Base-by-base conservation (phyloP, 2,329 filamentous ascomycete species). In the Colletotrichum cereale region DNA sequence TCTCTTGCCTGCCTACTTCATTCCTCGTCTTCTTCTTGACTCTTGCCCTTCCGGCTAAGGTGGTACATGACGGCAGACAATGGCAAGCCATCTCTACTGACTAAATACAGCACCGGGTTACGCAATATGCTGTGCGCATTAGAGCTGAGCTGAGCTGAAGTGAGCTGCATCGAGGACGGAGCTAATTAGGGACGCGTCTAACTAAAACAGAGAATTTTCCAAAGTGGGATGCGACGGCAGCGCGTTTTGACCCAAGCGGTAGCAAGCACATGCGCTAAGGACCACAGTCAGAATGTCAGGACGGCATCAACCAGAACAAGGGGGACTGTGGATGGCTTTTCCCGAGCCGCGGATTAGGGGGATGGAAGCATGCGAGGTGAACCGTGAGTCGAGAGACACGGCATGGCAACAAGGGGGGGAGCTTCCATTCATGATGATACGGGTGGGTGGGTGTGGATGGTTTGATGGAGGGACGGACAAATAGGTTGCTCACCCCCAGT, bases 231-330 rank as follows among this genome's bases (percentile, higher is more conserved):
- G 65, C 57, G 47, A 68, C 68, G 63, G 26, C 26, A 62, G 42
- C 44, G 52, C 44, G 57, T 71, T 71, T 71, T 67, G 67, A 48
- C 42, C 60, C 57, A 38, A 63, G 47, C n/a, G 55, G 38, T 47
- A 48, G 63, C 62, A 36, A 53, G 42, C 34, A 57, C 50, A 36
- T 62, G 57, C 48, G 67, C 67, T 52, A 67, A 67, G 67, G 40
- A n/a, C 56, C 40, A 50, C 57, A 57, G 52, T 5, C 67, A 71
- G 64, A 67, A 57, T 71, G 67, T 52, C 64, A 62, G 68, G 57
- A 62, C 50, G 63, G 56, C 62, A 71, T 61, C 38, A 61, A 26
- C n/a, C 26, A 71, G 50, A 26, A 67, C 64, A 66, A 62, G 67
- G 50, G 44, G 53, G 21, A 10, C n/a, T n/a, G n/a, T 42, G 47